Conservation (phyloP, 768 basidiomycete species). For the Boletus coccyginus region DNA sequence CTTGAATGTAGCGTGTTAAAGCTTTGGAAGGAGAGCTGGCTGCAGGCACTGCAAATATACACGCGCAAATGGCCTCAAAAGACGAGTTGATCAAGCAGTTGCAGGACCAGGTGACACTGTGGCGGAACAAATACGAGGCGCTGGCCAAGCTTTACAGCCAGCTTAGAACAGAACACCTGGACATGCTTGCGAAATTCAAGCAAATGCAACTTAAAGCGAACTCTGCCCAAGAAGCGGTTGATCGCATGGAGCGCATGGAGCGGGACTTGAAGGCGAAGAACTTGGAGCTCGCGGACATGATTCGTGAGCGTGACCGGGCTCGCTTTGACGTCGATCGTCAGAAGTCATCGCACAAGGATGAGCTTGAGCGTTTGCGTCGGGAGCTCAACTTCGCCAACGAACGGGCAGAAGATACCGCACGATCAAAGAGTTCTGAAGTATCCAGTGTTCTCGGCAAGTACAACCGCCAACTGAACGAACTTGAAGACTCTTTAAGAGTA, state of each 20-base stretch:
- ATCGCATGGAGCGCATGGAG: constrained; percentile 99
- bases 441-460: constrained; percentile 86
- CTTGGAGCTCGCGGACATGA: constrained; percentile 97
- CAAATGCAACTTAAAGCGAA: constrained; percentile 97
- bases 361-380: constrained; percentile 86
- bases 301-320: constrained; percentile 93
- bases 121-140: constrained; percentile 99
- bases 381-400: constrained; percentile 96
- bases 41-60: constrained; percentile 71
- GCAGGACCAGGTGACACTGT: constrained; percentile 93
- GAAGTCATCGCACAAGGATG: constrained; percentile 94
- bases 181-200: constrained; percentile 96
- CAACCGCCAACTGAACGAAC: constrained; percentile 91
- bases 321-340: constrained; percentile 93
- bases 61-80: constrained; percentile 84
- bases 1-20: constrained; percentile 75
- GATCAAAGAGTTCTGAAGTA: constrained; percentile 92
- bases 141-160: constrained; percentile 98
- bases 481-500: constrained; percentile 94
- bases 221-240: constrained; percentile 96
- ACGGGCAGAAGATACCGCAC: constrained; percentile 90
- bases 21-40: constrained; percentile 87
- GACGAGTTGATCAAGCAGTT: constrained; percentile 95
- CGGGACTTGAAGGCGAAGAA: constrained; percentile 98
- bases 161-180: constrained; percentile 93